Base-by-base conservation (phyloP, 352 stramenopile species). In the Phytopythium mirpurense region DNA sequence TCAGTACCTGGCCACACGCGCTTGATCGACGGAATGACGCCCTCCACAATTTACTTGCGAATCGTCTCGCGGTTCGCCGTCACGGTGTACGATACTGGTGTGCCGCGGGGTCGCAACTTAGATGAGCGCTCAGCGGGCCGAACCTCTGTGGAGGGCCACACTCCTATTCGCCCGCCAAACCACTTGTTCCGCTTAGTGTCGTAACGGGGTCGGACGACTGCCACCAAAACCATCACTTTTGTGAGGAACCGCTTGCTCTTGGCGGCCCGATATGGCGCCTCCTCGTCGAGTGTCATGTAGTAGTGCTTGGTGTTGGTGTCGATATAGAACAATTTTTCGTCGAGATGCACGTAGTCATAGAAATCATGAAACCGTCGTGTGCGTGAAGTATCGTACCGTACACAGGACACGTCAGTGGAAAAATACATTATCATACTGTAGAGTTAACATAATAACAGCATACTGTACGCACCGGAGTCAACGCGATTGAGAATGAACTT, bases 311-410 rank as follows among this genome's bases (percentile, higher is more conserved):
- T 44, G 5, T 45, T 27, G 19, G 51, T 60, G 41, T 51, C 51
- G 18, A 65, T 35, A 23, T 57, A 57, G 44, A 65, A 51, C 58
- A 51, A 65, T 42, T 61, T 66, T 42, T 60, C 46, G 15, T 60
- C 54, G 15, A 60, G 36, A 35, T 60, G 55, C 5, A 53, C 55
- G 43, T 51, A 31, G 41, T 56, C 41, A 31, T 56, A 61, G 26
- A 61, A 51, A 8, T 31, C 31, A 44, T 61, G 21, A 15, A 51
- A 49, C 51, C 14, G 7, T 24, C n/a, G n/a, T n/a, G n/a, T n/a
- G n/a, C n/a, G n/a, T n/a, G n/a, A n/a, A n/a, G n/a, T n/a, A n/a
- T n/a, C n/a, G n/a, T n/a, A n/a, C n/a, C n/a, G n/a, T n/a, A n/a
- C n/a, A n/a, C n/a, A n/a, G n/a, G n/a, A n/a, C n/a, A n/a, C n/a